Conservation (phyloP, 257 asterid genomes). For the Haberlea rhodopensis region DNA sequence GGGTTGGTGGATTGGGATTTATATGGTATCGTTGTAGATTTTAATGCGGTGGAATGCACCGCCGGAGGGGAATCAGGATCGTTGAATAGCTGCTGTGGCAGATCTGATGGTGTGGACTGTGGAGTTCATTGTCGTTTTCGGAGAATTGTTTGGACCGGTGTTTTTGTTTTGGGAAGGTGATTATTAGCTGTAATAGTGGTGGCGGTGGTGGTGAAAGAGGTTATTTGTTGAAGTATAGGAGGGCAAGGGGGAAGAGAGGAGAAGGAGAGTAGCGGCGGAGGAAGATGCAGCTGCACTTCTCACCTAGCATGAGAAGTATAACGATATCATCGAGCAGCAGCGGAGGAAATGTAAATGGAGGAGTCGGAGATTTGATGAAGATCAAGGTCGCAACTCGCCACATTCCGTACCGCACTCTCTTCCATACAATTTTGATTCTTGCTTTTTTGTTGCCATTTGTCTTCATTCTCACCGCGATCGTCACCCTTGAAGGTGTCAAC, state of each 20-base stretch:
- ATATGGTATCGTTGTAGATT: not conserved
- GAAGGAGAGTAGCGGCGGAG: slow-evolving; percentile 40
- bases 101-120: slow-evolving; percentile 54
- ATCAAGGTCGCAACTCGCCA: slow-evolving; percentile 95
- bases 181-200: slow-evolving; percentile 23
- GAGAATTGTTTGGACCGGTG: slow-evolving; percentile 30
- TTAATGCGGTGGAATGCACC: slow-evolving; percentile 32
- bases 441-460: slow-evolving; percentile 96
- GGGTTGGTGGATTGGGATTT: slow-evolving; percentile 32
- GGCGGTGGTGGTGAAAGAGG: slow-evolving; percentile 34
- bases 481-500: slow-evolving; percentile 99
- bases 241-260: slow-evolving; percentile 34
- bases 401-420: slow-evolving; percentile 81
- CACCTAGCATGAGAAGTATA: slow-evolving; percentile 99
- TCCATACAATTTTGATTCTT: slow-evolving; percentile 77
- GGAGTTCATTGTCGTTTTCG: slow-evolving; percentile 29
- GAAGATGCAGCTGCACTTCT: slow-evolving; percentile 99
- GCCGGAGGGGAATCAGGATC: slow-evolving; percentile 35
- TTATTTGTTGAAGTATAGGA: slow-evolving; percentile 30
- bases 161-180: slow-evolving; percentile 23
- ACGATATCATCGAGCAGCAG: slow-evolving; percentile 81
- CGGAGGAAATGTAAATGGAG: slow-evolving; percentile 55
- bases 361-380: slow-evolving; percentile 84
- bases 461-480: slow-evolving; percentile 90
- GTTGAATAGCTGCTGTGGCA: slow-evolving; percentile 40